Evolutionary conservation across 331 rosid species (phyloP).

Genomic region (Pyrus hybrid): DNA sequence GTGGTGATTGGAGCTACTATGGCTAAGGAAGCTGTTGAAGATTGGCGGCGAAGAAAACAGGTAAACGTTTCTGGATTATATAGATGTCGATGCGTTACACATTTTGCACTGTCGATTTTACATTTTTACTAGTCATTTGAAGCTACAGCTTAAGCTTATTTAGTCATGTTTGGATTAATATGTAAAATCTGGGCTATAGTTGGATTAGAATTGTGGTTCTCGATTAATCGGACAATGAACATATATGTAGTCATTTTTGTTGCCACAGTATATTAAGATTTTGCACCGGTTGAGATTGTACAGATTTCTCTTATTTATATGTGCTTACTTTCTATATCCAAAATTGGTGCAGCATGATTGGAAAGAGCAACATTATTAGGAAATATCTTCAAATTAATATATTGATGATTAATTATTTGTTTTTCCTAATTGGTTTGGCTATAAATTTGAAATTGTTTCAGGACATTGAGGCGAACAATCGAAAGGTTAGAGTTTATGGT

Average conservation of each 20-base stretch:
- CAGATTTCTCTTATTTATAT: neutral
- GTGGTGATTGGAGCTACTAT: slow-evolving; percentile 76
- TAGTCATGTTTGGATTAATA: neutral
- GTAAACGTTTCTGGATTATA: slow-evolving; percentile 19
- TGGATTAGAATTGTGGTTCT: neutral
- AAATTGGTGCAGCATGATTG: neutral
- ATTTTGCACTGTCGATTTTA: neutral
- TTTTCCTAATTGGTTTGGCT: neutral
- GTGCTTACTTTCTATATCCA: neutral
- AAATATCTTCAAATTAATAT: neutral
- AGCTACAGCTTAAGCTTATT: neutral
- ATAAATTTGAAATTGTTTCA: slow-evolving; percentile 31
- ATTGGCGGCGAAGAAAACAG: slow-evolving; percentile 89
- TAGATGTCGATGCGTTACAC: neutral
- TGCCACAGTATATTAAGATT: neutral
- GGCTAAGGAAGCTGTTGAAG: slow-evolving; percentile 85
- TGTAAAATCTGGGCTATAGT: neutral
- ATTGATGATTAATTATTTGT: neutral
- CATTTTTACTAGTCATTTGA: neutral
- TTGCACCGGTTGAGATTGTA: neutral
- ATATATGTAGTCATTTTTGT: neutral
- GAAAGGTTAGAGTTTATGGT: slow-evolving; percentile 45
- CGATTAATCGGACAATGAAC: neutral
- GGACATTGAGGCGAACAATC: slow-evolving; percentile 70
- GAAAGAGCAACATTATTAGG: neutral